Conservation (phyloP, 1,284 basidiomycete species). For the Sanghuangporus weigelae region DNA sequence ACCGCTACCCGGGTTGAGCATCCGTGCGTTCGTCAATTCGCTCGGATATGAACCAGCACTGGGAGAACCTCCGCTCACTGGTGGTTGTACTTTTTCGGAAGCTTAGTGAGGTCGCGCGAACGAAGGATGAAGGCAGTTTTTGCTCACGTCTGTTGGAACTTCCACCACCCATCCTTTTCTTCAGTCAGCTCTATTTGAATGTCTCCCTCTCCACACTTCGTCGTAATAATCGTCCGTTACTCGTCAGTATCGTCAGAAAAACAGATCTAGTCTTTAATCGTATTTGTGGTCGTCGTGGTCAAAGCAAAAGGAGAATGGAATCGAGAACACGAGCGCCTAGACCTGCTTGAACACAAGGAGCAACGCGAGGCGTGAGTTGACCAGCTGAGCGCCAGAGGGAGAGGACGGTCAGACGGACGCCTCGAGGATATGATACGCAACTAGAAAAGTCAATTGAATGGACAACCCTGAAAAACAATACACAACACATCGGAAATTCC, state of each 20-base stretch:
- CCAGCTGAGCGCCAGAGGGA: background rate
- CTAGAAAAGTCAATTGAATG: background rate
- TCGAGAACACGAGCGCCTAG: background rate
- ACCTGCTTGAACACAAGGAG: background rate
- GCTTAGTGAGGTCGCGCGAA: background rate
- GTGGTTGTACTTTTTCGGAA: slow-evolving; percentile 1
- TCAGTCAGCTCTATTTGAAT: background rate
- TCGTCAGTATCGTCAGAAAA: background rate
- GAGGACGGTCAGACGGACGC: background rate
- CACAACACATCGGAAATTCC: no score
- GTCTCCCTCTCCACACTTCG: background rate
- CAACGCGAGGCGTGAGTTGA: background rate
- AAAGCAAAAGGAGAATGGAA: background rate
- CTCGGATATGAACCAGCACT: background rate
- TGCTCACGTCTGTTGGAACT: slow-evolving; percentile 1
- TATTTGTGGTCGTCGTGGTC: background rate
- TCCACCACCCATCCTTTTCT: background rate
- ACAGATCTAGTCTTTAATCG: background rate
- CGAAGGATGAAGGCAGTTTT: background rate
- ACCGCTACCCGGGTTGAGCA: background rate
- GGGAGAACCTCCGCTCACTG: background rate
- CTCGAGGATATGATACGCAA: background rate
- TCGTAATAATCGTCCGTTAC: background rate
- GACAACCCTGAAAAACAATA: background rate
- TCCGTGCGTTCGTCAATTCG: slow-evolving; percentile 9